Evolutionary conservation across 805 yeast genomes (phyloP), one percentile per base, ranked within the genome.

Genomic region (Isabelozyma heimii): DNA sequence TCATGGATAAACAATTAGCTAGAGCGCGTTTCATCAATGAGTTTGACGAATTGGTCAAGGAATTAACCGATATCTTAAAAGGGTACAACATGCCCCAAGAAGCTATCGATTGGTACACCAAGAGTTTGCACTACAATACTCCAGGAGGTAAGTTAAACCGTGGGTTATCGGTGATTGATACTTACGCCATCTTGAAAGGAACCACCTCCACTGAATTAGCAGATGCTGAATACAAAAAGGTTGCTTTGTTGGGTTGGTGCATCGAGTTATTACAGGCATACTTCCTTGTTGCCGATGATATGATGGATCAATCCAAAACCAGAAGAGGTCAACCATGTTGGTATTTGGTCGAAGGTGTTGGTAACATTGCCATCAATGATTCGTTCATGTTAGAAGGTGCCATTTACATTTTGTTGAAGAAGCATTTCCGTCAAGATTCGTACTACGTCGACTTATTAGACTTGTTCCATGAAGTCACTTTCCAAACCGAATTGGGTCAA

Each of bases 291-390:
- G 95, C 98, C 30, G 99, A 94, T 68, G 99, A 94, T 67, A 94
- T 94, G 84, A 94, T 94, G 99, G 99, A 94, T 69, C 83, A 84
- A 58, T 88, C 97, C 33, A 87, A 89, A 68, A 94, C 99, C 40
- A 88, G 99, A 79, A 86, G 99, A 69, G 99, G 97, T 51, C 97
- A 92, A 73, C 94, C 97, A 56, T 94, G 99, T 72, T 94, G 99
- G 99, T 94, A 91, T 77, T 83, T 79, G 63, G 80, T 73, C 35
- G 83, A 81, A 56, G 83, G 82, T 38, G 97, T 94, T 51, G 89
- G 89, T 39, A 90, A 90, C 66, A 86, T 94, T 65, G 99, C 99
- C 51, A 94, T 94, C 70, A 94, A 94, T 65, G 99, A 94, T 66
- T 83, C 99, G 3, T 94, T 94, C 70, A 89, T 94, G 94, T 80